Conservation (phyloP, 2,329 filamentous ascomycete species). For the Monascus ruber region DNA sequence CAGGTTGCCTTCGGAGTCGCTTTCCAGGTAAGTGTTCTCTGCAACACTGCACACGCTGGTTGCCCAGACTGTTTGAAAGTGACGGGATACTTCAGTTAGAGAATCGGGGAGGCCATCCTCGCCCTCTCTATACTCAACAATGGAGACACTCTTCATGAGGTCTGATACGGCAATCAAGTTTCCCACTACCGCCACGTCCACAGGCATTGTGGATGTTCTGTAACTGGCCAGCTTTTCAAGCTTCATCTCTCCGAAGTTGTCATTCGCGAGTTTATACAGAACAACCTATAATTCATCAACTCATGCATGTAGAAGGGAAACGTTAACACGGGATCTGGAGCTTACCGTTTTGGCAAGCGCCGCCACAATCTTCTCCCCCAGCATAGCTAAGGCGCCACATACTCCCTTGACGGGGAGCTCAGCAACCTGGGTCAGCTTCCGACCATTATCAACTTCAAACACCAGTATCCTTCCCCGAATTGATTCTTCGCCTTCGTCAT, state of each 20-base stretch:
- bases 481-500: conserved; percentile 45
- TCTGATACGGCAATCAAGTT: conserved; percentile 76
- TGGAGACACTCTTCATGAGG: conserved; percentile 80
- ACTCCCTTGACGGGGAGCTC: conserved; percentile 63
- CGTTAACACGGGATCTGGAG: not conserved
- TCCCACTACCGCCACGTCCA: conserved; percentile 64
- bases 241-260: conserved; percentile 28
- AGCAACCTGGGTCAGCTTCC: conserved; percentile 60
- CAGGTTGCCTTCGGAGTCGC: conserved; percentile 80
- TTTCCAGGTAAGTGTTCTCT: conserved; percentile 64
- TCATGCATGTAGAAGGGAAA: not conserved
- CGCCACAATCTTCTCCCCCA: conserved; percentile 69
- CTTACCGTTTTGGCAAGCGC: conserved; percentile 78
- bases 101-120: conserved; percentile 47
- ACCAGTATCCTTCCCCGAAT: conserved; percentile 71
- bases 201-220: conserved; percentile 70
- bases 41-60: conserved; percentile 66
- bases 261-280: conserved; percentile 41
- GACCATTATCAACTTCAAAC: conserved; percentile 62
- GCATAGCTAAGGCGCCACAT: conserved; percentile 65
- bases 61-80: conserved; percentile 71
- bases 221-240: conserved; percentile 65
- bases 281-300: conserved; percentile 38
- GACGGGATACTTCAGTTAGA: conserved; percentile 63
- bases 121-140: conserved; percentile 59